phyloP scores from a whole-genome alignment of 2,329 filamentous ascomycete genomes.

The Colletotrichum karsti region DNA sequence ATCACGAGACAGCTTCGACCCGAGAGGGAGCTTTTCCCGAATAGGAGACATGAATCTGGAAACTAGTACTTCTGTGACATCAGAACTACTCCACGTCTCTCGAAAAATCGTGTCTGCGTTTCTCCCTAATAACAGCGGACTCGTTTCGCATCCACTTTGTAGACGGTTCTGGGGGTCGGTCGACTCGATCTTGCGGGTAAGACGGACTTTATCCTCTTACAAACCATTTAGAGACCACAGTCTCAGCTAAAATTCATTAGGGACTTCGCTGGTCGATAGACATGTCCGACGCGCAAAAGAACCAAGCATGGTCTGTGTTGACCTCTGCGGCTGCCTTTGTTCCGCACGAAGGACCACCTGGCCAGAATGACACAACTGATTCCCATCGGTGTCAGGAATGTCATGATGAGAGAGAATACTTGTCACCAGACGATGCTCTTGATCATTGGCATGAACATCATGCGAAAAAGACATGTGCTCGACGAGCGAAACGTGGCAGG shows the following conservation, averaged over 20 bases:
- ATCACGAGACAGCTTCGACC: not conserved
- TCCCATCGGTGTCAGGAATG: not conserved
- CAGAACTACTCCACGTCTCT: not conserved
- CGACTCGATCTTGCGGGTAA: constrained; percentile 29
- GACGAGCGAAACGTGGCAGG: not conserved
- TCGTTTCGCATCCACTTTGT: constrained; percentile 9
- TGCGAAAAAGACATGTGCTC: not conserved
- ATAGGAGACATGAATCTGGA: not conserved
- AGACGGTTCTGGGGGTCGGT: constrained; percentile 31
- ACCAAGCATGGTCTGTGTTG: not conserved
- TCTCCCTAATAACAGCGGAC: not conserved
- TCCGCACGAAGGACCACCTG: not conserved
- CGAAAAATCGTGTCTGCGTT: not conserved
- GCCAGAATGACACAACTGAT: not conserved
- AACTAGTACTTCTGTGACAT: not conserved
- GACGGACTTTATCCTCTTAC: too few relatives aligned
- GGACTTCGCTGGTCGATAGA: not conserved
- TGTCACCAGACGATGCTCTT: not conserved
- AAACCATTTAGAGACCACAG: not conserved
- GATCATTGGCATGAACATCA: constrained; percentile 1
- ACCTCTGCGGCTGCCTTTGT: not conserved
- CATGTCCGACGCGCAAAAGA: not conserved
- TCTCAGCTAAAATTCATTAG: not conserved
- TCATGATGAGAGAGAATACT: not conserved
- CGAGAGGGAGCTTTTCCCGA: not conserved